A percentile compares a stretch with the other conserved stretches of the same genome.
phyloP scores from a whole-genome alignment of 169 alveolate genomes.

The Babesia sp. region DNA sequence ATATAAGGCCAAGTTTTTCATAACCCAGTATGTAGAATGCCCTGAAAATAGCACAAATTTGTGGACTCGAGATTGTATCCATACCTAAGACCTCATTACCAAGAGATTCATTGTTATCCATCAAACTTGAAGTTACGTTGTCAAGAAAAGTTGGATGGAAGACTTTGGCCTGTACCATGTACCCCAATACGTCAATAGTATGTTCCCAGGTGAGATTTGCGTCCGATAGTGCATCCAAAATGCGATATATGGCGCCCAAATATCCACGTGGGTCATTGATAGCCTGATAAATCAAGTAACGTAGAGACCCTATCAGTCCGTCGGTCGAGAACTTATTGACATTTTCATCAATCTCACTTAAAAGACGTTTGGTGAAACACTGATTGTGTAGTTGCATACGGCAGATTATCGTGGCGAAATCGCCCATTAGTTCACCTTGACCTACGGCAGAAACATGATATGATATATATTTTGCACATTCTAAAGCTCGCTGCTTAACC shows the following conservation, averaged over 20 bases:
- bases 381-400: not conserved
- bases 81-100: not conserved
- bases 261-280: not conserved
- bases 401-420: not conserved
- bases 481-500: not conserved
- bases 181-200: not conserved
- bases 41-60: slow-evolving; percentile 1
- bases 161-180: slow-evolving; percentile 9
- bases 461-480: not conserved
- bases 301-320: slow-evolving; percentile 12
- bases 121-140: not conserved
- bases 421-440: not conserved
- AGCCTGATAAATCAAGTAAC: not conserved
- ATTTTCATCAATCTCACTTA: not conserved
- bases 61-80: slow-evolving; percentile 16
- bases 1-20: not conserved
- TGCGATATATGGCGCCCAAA: slow-evolving; percentile 5
- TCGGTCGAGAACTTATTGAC: not conserved
- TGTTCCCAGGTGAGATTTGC: not conserved
- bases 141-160: slow-evolving; percentile 4
- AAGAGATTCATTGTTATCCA: not conserved
- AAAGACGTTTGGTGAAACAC: slow-evolving; percentile 2
- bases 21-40: not conserved
- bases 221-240: not conserved
- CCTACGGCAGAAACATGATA: not conserved